Evolutionary conservation across 176 grass and related monocot species (phyloP), one percentile per base, ranked within the genome.

Genomic region (Echinochloa phyllopogon): DNA sequence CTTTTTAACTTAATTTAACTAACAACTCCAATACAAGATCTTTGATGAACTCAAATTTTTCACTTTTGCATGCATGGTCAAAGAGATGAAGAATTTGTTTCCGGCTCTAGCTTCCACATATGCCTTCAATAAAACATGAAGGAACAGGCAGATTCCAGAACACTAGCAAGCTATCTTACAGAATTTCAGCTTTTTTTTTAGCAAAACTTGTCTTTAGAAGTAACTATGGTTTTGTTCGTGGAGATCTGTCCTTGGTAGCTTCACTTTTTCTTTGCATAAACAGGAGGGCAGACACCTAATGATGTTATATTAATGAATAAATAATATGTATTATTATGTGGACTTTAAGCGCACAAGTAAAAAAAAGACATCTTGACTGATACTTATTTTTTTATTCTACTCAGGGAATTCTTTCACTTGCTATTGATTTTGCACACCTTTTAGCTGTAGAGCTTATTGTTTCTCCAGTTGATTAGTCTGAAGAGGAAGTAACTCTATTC

Each of bases 381-480:
- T 69, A 49, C 24, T 72, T 33, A 33, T 33, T 33, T 48, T 10
- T 53, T 38, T 74, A 37, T 39, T 75, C 5, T 7, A 38, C 37
- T 59, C 36, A 24, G 25, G 11, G 3, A 25, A 42, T 68, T 20
- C 4, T 15, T 42, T 77, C 6, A 0, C 1, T 48, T 63, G 57
- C n/a, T 25, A 78, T 43, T 63, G 11, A 41, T 69, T 62, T 70
- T 78, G 4, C 38, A 8, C 62, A 70, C 3, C 37, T 66, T 63
- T 83, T 72, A 52, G 59, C 43, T 77, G 72, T 40, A 83, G 33
- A 65, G 12, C 21, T 49, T 5, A 50, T 60, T 69, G 37, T 81
- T 75, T 52, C 10, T 64, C 45, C 18, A 48, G 64, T 38, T 58
- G 43, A 57, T 82, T 61, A 16, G 56, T 17, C 40, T 47, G 14